A percentile compares a stretch with the other conserved stretches of the same genome.
Evolutionary conservation across 164 flowering plant species (phyloP).

Genomic region (Piper longum): DNA sequence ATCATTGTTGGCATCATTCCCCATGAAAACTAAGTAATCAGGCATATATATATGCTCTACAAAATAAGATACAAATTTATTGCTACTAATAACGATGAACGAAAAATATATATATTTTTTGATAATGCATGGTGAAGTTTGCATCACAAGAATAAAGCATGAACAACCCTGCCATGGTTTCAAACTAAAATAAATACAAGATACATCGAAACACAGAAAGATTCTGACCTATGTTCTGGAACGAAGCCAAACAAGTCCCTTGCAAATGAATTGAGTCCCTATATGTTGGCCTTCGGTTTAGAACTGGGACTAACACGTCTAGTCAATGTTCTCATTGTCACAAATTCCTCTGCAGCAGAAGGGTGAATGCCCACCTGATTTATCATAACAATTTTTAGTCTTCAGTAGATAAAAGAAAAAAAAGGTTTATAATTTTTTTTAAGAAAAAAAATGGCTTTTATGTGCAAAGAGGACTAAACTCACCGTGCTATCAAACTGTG

Average conservation of each 20-base stretch:
- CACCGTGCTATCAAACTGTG: constrained; percentile 92
- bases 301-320: constrained; percentile 38
- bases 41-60: too few relatives aligned
- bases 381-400: background rate
- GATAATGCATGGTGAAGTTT: background rate
- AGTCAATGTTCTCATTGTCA: constrained; percentile 75
- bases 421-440: background rate
- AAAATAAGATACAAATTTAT: too few relatives aligned
- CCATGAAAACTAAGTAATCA: too few relatives aligned
- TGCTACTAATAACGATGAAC: background rate
- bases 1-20: too few relatives aligned
- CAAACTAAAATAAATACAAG: background rate
- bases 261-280: constrained; percentile 2
- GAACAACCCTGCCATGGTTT: background rate
- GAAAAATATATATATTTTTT: too few relatives aligned
- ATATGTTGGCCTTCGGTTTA: constrained; percentile 55
- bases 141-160: too few relatives aligned
- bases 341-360: constrained; percentile 96
- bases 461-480: constrained; percentile 5
- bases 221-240: background rate
- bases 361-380: constrained; percentile 89
- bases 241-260: background rate
- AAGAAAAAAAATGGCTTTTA: background rate
- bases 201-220: too few relatives aligned
- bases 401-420: background rate